These are phyloP conservation scores for Lotus japonicus DNA, from an alignment of 306 rosid genomes.

Conservation along the genomic window DNA sequence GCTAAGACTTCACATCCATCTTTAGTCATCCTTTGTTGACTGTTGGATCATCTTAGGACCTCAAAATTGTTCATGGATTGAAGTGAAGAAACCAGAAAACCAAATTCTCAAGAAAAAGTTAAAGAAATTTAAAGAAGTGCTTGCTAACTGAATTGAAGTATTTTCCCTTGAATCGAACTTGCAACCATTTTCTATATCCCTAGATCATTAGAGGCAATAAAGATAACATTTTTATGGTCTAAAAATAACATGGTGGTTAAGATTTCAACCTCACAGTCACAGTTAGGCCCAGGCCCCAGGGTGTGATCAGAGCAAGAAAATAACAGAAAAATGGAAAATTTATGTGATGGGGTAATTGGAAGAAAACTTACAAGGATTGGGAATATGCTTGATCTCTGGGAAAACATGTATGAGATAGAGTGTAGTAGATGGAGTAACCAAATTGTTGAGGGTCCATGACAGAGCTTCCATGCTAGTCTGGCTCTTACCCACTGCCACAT, in stretches of 20 bases:
- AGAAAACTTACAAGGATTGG: constrained; percentile 59
- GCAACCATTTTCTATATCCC: background rate
- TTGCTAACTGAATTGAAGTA: background rate
- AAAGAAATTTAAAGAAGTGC: background rate
- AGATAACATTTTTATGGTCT: background rate
- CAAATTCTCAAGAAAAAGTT: background rate
- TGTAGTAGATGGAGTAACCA: constrained; percentile 27
- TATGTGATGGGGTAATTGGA: background rate
- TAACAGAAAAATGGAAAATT: background rate
- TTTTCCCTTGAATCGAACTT: background rate
- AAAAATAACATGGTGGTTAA: constrained; percentile 4
- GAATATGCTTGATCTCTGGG: constrained; percentile 53
- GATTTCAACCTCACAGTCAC: constrained; percentile 19
- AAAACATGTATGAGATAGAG: constrained; percentile 63
- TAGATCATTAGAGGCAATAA: background rate
- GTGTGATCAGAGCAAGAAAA: background rate
- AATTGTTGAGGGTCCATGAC: constrained; percentile 50
- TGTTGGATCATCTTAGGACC: background rate
- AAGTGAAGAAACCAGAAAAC: background rate
- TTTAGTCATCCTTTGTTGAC: constrained; percentile 1
- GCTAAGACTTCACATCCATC: background rate
- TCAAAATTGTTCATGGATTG: background rate
- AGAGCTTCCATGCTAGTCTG: constrained; percentile 55
- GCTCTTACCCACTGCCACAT: constrained; percentile 29
- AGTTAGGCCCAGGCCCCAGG: background rate